Conservation (phyloP, 2,329 filamentous ascomycete species). For the Fusarium concolor region DNA sequence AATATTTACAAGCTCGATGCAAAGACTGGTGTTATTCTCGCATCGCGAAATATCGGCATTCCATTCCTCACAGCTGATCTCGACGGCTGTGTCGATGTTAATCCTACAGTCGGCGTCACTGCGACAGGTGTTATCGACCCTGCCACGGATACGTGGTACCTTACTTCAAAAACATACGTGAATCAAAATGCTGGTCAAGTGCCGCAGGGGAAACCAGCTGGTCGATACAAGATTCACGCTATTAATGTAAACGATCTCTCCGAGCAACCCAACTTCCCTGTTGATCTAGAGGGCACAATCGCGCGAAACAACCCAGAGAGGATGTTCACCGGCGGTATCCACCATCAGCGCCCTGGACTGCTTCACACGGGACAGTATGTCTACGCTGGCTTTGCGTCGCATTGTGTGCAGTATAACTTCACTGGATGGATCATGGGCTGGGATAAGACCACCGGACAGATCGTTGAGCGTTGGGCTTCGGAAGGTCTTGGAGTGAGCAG, state of each 20-base stretch:
- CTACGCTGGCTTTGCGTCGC: conserved; percentile 65
- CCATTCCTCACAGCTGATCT: conserved; percentile 63
- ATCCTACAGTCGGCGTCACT: conserved; percentile 59
- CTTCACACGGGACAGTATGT: conserved; percentile 59
- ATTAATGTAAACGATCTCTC: conserved; percentile 54
- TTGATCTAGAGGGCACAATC: conserved; percentile 59
- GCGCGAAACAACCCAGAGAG: conserved; percentile 60
- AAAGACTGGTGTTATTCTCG: conserved; percentile 64
- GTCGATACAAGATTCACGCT: conserved; percentile 54
- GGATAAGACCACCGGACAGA: conserved; percentile 55
- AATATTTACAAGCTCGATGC: conserved; percentile 68
- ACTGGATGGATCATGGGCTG: conserved; percentile 64
- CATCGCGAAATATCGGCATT: conserved; percentile 59
- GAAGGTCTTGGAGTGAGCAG: conserved; percentile 55
- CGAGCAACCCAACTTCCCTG: conserved; percentile 58
- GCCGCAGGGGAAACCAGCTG: conserved; percentile 50
- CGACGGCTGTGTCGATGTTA: conserved; percentile 61
- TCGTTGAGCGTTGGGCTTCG: conserved; percentile 56
- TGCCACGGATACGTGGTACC: conserved; percentile 57
- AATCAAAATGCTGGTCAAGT: conserved; percentile 47
- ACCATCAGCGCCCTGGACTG: conserved; percentile 63
- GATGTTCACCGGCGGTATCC: conserved; percentile 64
- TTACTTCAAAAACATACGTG: conserved; percentile 58
- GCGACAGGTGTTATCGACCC: conserved; percentile 61
- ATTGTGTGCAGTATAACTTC: conserved; percentile 68